Base-by-base conservation (phyloP, 2,329 filamentous ascomycete genomes). In the Clonostachys chloroleuca region DNA sequence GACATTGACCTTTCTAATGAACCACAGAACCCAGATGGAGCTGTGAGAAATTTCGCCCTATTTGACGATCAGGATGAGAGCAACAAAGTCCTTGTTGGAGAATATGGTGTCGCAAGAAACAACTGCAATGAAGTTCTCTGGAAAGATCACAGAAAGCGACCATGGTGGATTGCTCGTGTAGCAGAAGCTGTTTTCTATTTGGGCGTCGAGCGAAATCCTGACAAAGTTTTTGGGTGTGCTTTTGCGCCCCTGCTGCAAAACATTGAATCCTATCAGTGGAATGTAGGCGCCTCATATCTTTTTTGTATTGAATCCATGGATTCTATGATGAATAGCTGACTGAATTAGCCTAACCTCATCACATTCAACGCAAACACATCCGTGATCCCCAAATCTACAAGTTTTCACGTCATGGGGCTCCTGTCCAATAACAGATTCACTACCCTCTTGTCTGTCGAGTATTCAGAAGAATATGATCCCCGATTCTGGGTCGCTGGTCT, bases 111-210 rank as follows among this genome's bases (percentile, higher is more conserved):
- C 8, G 56, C 63, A 4, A 56, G 64, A 16, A 58, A 61, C 46
- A 64, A 64, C 44, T 60, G 61, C 39, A 58, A 59, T 17, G 36
- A 20, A 16, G 18, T n/a, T 12, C 44, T 42, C 13, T 33, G 39
- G 44, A 14, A 12, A 12, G 30, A 34, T 5, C 42, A 33, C 9
- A n/a, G 37, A 10, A 14, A 16, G 9, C 24, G 35, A 6, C 17
- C 44, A 13, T 45, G 34, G 34, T 37, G 44, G 34, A 45, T 45
- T 14, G 34, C 44, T 14, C 46, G 13, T 3, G 70, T 78, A 16
- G 67, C 68, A 14, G 76, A 81, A 52, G 77, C 74, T 14, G 66
- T 80, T n/a, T 79, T 72, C 52, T 61, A 77, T 12, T 61, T 80
- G 45, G 75, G 75, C 34, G 68, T 70, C n/a, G 76, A 80, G 62